These are phyloP conservation scores for Schizopora paradoxa DNA, from an alignment of 1,284 basidiomycete species.

Conservation along the genomic window DNA sequence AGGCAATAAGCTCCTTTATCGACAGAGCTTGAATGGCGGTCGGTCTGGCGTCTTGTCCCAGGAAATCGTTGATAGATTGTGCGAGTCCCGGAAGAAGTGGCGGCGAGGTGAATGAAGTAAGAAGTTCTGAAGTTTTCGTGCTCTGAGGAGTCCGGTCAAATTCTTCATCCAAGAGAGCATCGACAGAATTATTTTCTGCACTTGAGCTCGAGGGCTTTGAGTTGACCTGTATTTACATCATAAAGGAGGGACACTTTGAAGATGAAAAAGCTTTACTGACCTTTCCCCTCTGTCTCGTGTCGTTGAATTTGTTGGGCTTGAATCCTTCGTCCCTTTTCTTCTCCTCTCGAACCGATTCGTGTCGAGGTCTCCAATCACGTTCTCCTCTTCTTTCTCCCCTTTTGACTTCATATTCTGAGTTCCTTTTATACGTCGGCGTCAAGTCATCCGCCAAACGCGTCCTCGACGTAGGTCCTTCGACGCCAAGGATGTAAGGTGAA, in stretches of 20 bases:
- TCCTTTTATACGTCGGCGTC: no score
- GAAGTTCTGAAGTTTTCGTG: constrained; percentile 17
- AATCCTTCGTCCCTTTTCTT: no score
- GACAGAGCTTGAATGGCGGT: constrained; percentile 74
- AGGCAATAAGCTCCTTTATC: constrained; percentile 43
- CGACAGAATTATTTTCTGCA: constrained; percentile 14
- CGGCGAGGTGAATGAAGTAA: constrained; percentile 51
- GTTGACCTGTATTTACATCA: constrained; percentile 34
- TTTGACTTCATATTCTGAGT: no score
- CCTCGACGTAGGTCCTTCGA: no score
- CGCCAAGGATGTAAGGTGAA: no score
- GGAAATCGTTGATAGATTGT: constrained; percentile 45
- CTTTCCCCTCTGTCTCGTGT: no score
- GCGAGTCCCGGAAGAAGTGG: constrained; percentile 62
- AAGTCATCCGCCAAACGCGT: no score
- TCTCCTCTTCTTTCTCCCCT: no score
- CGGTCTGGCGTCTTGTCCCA: constrained; percentile 51
- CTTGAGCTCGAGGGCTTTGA: constrained; percentile 31
- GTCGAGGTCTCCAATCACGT: no score
- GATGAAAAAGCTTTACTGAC: no score
- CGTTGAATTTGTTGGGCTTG: no score
- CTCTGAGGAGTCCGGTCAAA: constrained; percentile 30
- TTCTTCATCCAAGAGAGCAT: constrained; percentile 34
- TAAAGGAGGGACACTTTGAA: background rate
- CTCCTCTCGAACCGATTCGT: no score